Conservation (phyloP, 768 basidiomycete species). For the Termitomyces sp. region DNA sequence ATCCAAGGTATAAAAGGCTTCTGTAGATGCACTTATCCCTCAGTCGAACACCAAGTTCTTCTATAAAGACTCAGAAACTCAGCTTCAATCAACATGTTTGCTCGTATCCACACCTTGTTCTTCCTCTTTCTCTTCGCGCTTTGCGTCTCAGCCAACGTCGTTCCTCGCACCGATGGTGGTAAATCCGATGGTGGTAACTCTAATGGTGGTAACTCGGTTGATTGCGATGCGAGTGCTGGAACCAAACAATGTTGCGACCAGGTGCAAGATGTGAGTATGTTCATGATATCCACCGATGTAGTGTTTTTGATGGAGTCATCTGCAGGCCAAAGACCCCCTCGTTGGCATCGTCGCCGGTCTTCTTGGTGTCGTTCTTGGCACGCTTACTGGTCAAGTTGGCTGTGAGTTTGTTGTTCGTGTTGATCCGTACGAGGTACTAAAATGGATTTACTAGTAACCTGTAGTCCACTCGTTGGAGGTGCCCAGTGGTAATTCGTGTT, state of each 20-base stretch:
- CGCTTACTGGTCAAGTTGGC: constrained; percentile 8
- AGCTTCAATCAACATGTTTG: constrained; percentile 6
- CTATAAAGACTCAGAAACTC: neutral
- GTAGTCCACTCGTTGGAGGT: constrained; percentile 8
- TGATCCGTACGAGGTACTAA: neutral
- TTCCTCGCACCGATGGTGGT: constrained; percentile 2
- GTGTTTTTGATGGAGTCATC: neutral
- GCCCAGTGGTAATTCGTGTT: constrained; percentile 5
- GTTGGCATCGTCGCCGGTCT: constrained; percentile 7
- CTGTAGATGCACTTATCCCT: neutral
- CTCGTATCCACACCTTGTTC: constrained; percentile 10
- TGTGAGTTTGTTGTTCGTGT: constrained; percentile 1
- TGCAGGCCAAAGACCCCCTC: constrained; percentile 1
- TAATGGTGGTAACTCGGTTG: neutral
- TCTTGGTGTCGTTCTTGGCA: neutral
- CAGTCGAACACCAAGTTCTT: constrained; percentile 5
- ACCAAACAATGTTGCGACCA: constrained; percentile 3
- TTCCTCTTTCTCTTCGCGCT: constrained; percentile 6
- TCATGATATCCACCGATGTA: neutral
- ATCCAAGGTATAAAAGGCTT: constrained; percentile 4
- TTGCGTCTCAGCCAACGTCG: constrained; percentile 1
- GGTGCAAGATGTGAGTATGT: neutral
- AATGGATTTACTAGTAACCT: constrained; percentile 3
- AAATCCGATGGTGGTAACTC: neutral
- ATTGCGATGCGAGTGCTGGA: constrained; percentile 2